Evolutionary conservation across 1,284 basidiomycete genomes (phyloP).

Genomic region (Irpex sp.): DNA sequence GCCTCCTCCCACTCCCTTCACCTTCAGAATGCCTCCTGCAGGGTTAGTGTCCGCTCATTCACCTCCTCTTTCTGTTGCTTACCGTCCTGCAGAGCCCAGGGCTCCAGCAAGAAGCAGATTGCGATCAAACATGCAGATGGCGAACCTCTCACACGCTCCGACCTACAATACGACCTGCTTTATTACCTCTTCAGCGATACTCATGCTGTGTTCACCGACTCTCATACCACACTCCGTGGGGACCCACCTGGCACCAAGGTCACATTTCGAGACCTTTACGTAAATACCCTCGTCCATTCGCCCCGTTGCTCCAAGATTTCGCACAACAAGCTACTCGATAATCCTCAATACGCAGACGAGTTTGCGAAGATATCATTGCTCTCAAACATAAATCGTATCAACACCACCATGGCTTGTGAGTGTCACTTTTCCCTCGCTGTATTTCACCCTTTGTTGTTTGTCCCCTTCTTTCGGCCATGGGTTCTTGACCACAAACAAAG

Average conservation of each 20-base stretch:
- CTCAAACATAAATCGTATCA: constrained; percentile 91
- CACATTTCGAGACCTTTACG: constrained; percentile 83
- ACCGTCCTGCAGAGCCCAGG: constrained; percentile 37
- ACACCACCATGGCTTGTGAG: constrained; percentile 92
- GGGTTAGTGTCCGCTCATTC: constrained; percentile 8
- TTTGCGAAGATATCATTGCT: constrained; percentile 83
- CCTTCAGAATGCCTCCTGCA: constrained; percentile 13
- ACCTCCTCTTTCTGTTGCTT: background rate
- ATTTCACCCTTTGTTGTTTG: background rate
- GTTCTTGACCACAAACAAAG: too few species aligned
- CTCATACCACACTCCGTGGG: constrained; percentile 33
- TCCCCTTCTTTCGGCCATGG: background rate
- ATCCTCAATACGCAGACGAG: constrained; percentile 76
- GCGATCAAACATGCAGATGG: constrained; percentile 79
- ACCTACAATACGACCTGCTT: constrained; percentile 85
- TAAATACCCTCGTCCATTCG: constrained; percentile 76
- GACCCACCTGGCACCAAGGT: constrained; percentile 51
- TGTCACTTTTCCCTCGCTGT: constrained; percentile 12
- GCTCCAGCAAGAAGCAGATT: constrained; percentile 67
- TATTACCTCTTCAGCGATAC: constrained; percentile 73
- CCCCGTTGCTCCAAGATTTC: constrained; percentile 84
- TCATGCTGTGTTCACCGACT: constrained; percentile 70
- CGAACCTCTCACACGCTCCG: constrained; percentile 73
- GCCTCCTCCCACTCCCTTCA: constrained; percentile 14
- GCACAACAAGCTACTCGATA: constrained; percentile 81